Evolutionary conservation across 257 asterid genomes (phyloP), one percentile per base, ranked within the genome.

Genomic region (Leonotis leonurus): DNA sequence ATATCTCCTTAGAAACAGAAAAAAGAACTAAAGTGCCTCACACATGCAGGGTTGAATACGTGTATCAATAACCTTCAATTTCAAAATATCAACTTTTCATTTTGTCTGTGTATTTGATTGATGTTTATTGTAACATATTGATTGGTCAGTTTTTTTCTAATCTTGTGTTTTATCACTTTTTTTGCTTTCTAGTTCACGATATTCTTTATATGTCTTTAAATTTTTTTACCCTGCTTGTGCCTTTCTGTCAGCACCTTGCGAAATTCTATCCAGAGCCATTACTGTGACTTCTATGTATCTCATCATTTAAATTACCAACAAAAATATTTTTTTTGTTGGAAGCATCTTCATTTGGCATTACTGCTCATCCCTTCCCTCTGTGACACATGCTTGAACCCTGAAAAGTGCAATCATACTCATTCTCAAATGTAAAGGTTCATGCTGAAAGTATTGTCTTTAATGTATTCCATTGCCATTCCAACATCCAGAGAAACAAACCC

Each of bases 271-370:
- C 54, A 13, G 21, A 62, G 35, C 25, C 37, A 18, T 26, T 27
- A 33, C 17, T 59, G 10, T 65, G 52, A 63, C 27, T 60, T 22
- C 59, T 65, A 35, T 35, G 16, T 18, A 52, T 55, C 44, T 33
- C 62, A 56, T 35, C 48, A 35, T 11, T 35, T 32, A 9, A 10
- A 33, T 33, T 20, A 35, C 29, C 11, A 20, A 33, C 5, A 12
- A 56, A 35, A 56, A 2, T 2, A 21, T 54, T 5, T 41, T 30
- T n/a, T 61, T 51, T 46, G 43, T 35, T 70, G 54, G 12, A 21
- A 14, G 37, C 20, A 39, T n/a, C 59, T 25, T 57, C 13, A 36
- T 14, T 12, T 52, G 4, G 40, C 40, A 32, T 26, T 18, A 53
- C 45, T 6, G 18, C n/a, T 10, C 36, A 16, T 25, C 8, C 41